Evolutionary conservation across 106 monocot species (phyloP), one percentile per base, ranked within the genome.

Genomic region (Allium cepa): DNA sequence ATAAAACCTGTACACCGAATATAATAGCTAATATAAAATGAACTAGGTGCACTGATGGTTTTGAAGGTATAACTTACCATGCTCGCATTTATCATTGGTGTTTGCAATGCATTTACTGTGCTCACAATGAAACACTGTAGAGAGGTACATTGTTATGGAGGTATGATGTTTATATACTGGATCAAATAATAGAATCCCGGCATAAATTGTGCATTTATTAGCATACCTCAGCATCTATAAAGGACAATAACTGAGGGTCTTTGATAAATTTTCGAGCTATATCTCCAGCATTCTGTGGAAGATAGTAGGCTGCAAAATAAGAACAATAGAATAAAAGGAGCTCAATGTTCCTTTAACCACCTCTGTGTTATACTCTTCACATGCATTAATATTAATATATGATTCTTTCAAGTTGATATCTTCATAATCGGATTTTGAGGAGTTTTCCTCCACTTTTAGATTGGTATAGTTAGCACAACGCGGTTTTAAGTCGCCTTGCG

Each of bases 1-100:
- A 97, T 26, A 97, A 66, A 75, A 97, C 97, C 97, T 92, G 74
- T 64, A 65, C 69, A 15, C 57, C 18, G 8, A 49, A 17, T 67
- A 67, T 9, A 67, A 10, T 52, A 14, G 52, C 53, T 11, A 22
- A 15, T 50, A 14, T 51, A 13, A 14, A 14, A 51, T 27, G 67
- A 72, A 47, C 62, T 52, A 49, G 46, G 18, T 13, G 51, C 5
- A 53, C 2, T 57, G 14, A 57, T 13, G 49, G 9, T 56, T 8
- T 49, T 2, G 13, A 50, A 72, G 45, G 67, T 4, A 28, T 26
- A 65, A 69, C 69, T 73, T 78, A 97, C 97, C 97, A 97, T 97
- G 86, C 85, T 80, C 52, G 97, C 97, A 79, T 97, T 97, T 59
- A 97, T 97, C 92, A 97, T 97, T 71, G 97, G 97, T 46, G 97